These are phyloP conservation scores for Biscogniauxia marginata DNA, from an alignment of 2,329 filamentous ascomycete species.

Conservation along the genomic window DNA sequence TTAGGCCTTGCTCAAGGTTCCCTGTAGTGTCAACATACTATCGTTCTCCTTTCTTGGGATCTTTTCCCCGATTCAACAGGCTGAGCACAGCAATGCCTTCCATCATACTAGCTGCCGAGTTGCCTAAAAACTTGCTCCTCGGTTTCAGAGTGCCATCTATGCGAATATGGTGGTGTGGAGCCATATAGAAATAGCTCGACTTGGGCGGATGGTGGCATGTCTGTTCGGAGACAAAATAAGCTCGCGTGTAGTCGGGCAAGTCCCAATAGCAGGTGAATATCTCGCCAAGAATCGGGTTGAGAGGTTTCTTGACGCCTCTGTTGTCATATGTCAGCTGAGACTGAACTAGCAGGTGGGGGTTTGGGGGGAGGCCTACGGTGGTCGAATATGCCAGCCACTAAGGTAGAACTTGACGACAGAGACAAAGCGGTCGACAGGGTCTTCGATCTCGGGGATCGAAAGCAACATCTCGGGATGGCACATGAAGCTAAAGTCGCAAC, in stretches of 20 bases:
- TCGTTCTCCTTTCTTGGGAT: slow-evolving; percentile 69
- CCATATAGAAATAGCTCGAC: slow-evolving; percentile 99
- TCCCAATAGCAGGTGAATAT: slow-evolving; percentile 96
- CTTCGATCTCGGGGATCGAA: slow-evolving; percentile 81
- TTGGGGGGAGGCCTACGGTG: slow-evolving; percentile 64
- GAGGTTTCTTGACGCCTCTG: slow-evolving; percentile 95
- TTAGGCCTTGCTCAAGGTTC: background rate
- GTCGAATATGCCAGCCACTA: slow-evolving; percentile 98
- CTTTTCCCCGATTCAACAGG: slow-evolving; percentile 72
- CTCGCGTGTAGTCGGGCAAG: slow-evolving; percentile 76
- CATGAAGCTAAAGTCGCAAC: slow-evolving; percentile 74
- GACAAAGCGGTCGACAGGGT: slow-evolving; percentile 85
- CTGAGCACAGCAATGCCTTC: slow-evolving; percentile 89
- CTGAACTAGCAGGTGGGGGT: background rate
- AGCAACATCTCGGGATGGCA: slow-evolving; percentile 95
- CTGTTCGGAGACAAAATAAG: slow-evolving; percentile 96
- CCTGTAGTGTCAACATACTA: slow-evolving; percentile 62
- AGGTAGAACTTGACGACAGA: slow-evolving; percentile 98
- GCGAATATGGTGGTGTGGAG: slow-evolving; percentile 86
- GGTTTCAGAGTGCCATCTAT: slow-evolving; percentile 96
- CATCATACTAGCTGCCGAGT: slow-evolving; percentile 97
- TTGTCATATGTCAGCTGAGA: slow-evolving; percentile 12
- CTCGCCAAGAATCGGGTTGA: slow-evolving; percentile 95
- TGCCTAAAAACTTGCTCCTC: slow-evolving; percentile 90
- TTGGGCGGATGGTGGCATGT: slow-evolving; percentile 98